A percentile compares a stretch with the other conserved stretches of the same genome.
Evolutionary conservation across 371 early-diverging fungal species (phyloP).

Genomic region (Mortierella sp.): DNA sequence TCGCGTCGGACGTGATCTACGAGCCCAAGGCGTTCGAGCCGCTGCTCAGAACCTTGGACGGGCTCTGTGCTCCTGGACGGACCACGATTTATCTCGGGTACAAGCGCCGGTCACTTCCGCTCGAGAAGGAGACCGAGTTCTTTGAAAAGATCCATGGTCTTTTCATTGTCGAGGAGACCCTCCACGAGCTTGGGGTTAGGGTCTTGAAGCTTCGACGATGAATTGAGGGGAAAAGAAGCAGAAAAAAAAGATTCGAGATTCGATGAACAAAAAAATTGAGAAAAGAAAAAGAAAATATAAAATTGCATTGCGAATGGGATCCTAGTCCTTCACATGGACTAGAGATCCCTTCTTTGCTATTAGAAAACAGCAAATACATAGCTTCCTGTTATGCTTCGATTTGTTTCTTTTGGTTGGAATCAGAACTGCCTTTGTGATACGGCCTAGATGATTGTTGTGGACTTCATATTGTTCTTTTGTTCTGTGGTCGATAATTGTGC

Average conservation of each 20-base stretch:
- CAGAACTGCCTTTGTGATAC: not conserved
- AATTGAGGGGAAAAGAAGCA: not conserved
- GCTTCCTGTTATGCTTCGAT: not conserved
- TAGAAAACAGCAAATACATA: not conserved
- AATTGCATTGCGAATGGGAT: not conserved
- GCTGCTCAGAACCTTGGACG: constrained; percentile 63
- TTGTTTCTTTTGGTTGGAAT: not conserved
- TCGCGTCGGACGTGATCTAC: constrained; percentile 75
- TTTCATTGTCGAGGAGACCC: constrained; percentile 21
- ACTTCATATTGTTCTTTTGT: not conserved
- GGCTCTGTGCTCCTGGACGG: constrained; percentile 52
- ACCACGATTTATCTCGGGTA: constrained; percentile 72
- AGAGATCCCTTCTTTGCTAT: not conserved
- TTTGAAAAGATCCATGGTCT: constrained; percentile 46
- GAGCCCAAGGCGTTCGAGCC: constrained; percentile 64
- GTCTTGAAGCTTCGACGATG: constrained; percentile 19
- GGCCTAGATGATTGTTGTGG: not conserved
- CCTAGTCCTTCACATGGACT: not conserved
- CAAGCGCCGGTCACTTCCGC: constrained; percentile 65
- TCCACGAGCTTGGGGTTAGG: constrained; percentile 20
- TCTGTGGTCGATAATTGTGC: not conserved
- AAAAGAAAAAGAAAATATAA: not conserved
- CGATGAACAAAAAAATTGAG: no score
- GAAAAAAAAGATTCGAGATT: constrained; percentile 7
- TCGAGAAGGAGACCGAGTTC: constrained; percentile 60